These are phyloP conservation scores for Penicillium steckii DNA, from an alignment of 495 filamentous ascomycete genomes.

Conservation along the genomic window DNA sequence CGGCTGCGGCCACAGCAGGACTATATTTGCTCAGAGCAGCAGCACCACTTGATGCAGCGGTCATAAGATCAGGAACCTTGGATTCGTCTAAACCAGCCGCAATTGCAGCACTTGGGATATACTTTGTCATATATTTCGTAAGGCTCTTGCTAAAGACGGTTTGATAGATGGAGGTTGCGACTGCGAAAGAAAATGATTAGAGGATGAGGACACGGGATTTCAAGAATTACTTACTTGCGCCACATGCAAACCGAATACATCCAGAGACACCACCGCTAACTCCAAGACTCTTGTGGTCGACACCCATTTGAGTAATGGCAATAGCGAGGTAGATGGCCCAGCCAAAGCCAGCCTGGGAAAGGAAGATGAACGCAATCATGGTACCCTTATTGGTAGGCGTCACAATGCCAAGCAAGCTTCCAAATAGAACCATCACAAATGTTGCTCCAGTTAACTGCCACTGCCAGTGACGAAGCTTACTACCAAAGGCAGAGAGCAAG, in stretches of 20 bases:
- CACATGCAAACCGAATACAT: conserved; percentile 24
- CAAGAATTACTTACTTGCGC: conserved; percentile 19
- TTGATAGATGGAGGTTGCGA: conserved; percentile 26
- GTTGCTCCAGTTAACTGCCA: conserved; percentile 27
- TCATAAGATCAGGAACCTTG: conserved; percentile 15
- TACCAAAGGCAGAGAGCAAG: conserved; percentile 20
- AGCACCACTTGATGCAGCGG: conserved; percentile 11
- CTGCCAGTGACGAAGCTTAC: conserved; percentile 24
- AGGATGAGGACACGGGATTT: not conserved
- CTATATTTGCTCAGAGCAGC: conserved; percentile 18
- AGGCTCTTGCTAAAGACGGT: conserved; percentile 20
- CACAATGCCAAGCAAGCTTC: conserved; percentile 19
- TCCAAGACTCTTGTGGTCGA: conserved; percentile 27
- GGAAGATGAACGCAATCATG: conserved; percentile 27
- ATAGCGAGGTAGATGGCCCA: conserved; percentile 26
- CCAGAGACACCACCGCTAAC: conserved; percentile 27
- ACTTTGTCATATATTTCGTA: conserved; percentile 15
- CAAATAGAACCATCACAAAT: conserved; percentile 28
- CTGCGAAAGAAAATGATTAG: not conserved
- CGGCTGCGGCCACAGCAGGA: conserved; percentile 18
- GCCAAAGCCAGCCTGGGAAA: conserved; percentile 26
- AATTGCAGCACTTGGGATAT: conserved; percentile 17
- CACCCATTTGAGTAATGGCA: conserved; percentile 26
- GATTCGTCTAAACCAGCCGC: conserved; percentile 20
- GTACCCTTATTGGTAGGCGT: conserved; percentile 24